Evolutionary conservation across 2,329 filamentous ascomycete species (phyloP).

Genomic region (Cylindrodendrum hubeiense): DNA sequence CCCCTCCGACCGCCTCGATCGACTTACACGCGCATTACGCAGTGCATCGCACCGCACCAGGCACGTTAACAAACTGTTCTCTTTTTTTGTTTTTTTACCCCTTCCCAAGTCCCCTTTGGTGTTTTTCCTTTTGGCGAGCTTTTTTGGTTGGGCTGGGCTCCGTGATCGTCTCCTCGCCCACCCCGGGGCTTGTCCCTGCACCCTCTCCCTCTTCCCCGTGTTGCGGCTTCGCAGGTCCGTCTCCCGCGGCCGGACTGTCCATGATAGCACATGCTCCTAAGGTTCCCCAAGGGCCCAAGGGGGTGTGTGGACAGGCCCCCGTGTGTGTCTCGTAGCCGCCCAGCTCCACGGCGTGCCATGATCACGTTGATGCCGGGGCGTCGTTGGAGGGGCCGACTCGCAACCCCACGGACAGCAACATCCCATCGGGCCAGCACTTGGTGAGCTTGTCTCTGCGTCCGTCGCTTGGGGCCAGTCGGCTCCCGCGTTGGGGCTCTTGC

Average conservation of each 20-base stretch:
- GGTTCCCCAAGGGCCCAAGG: constrained; percentile 24
- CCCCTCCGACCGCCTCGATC: constrained; percentile 32
- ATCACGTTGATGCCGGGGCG: constrained; percentile 30
- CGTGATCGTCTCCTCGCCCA: constrained; percentile 23
- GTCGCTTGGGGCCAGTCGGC: background rate
- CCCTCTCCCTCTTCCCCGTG: background rate
- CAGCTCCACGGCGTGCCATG: constrained; percentile 25
- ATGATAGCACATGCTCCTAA: constrained; percentile 23
- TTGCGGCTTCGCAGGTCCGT: constrained; percentile 10
- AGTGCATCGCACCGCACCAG: constrained; percentile 32
- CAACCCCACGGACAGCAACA: constrained; percentile 12
- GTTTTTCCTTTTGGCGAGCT: constrained; percentile 7
- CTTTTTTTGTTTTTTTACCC: constrained; percentile 26
- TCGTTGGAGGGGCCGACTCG: too few species aligned
- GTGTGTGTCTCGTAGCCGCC: constrained; percentile 28
- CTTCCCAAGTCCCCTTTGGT: constrained; percentile 25
- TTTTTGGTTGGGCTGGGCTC: constrained; percentile 24
- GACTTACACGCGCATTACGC: constrained; percentile 41
- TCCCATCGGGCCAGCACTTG: constrained; percentile 30
- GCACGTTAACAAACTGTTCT: constrained; percentile 41
- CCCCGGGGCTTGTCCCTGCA: background rate
- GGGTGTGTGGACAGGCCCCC: constrained; percentile 19
- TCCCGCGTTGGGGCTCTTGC: constrained; percentile 22
- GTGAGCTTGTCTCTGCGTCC: constrained; percentile 28
- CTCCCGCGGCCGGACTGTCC: constrained; percentile 9